Percentiles rank a stretch among this genome's conserved stretches.
Evolutionary conservation across 2,329 filamentous ascomycete genomes (phyloP).

Genomic region (Botrytis elliptica): DNA sequence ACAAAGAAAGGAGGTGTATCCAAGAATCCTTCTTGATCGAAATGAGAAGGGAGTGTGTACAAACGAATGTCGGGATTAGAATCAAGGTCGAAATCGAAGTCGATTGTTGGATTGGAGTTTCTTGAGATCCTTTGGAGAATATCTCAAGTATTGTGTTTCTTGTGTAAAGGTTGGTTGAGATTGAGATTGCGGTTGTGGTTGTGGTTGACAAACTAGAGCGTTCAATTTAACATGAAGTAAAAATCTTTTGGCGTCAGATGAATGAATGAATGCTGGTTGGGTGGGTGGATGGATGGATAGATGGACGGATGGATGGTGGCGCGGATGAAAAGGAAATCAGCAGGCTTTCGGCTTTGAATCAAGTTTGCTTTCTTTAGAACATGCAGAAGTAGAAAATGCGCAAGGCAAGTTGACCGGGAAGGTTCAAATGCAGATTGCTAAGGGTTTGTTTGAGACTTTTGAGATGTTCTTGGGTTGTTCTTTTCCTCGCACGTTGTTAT

Average conservation of each 20-base stretch:
- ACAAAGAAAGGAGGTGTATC: constrained; percentile 17
- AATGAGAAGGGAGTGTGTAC: neutral
- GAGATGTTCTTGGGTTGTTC: constrained; percentile 4
- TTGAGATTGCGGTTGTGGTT: neutral
- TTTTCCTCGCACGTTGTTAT: neutral
- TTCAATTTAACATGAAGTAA: neutral
- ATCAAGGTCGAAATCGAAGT: neutral
- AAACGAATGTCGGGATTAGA: constrained; percentile 11
- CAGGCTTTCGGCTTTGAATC: constrained; percentile 1
- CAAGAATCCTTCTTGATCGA: constrained; percentile 11
- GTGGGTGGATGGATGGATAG: neutral
- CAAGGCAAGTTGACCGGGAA: neutral
- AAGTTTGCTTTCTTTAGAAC: neutral
- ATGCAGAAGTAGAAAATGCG: constrained; percentile 1
- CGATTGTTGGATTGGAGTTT: neutral
- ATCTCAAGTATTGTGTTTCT: neutral
- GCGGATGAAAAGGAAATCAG: neutral
- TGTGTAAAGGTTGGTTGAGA: neutral
- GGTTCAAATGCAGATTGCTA: neutral
- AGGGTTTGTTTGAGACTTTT: neutral
- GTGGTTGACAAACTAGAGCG: neutral
- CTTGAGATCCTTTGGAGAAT: neutral
- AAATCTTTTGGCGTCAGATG: neutral
- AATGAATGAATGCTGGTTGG: neutral
- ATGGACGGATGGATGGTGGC: constrained; percentile 1